These are phyloP conservation scores for Tricholoma sp. DNA, from an alignment of 768 basidiomycete genomes.

Conservation along the genomic window DNA sequence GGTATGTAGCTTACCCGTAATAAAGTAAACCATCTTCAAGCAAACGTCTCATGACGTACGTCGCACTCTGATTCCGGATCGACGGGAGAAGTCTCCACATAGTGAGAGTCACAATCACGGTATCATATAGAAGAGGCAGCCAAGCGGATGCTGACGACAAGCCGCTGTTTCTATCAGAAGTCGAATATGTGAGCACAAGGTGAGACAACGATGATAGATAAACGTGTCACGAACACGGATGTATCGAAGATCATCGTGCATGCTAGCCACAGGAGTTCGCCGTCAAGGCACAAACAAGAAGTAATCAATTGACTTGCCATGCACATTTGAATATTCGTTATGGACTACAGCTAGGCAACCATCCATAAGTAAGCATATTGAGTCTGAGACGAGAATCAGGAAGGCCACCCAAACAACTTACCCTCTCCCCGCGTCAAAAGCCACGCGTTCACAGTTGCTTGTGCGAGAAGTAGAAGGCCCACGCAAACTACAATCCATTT, in stretches of 20 bases:
- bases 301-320: slow-evolving; percentile 17
- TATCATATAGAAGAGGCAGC: slow-evolving; percentile 46
- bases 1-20: slow-evolving; percentile 28
- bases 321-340: slow-evolving; percentile 31
- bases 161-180: slow-evolving; percentile 25
- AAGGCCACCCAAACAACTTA: slow-evolving; percentile 22
- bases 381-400: not conserved
- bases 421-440: slow-evolving; percentile 46
- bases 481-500: slow-evolving; percentile 25
- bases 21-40: slow-evolving; percentile 44
- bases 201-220: slow-evolving; percentile 13
- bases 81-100: slow-evolving; percentile 33
- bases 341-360: slow-evolving; percentile 34
- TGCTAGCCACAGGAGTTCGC: slow-evolving; percentile 19
- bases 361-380: not conserved
- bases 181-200: not conserved
- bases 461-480: slow-evolving; percentile 33
- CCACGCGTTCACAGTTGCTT: slow-evolving; percentile 48
- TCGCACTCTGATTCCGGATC: slow-evolving; percentile 24
- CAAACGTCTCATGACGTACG: slow-evolving; percentile 35
- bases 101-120: slow-evolving; percentile 34
- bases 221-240: slow-evolving; percentile 27
- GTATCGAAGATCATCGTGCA: slow-evolving; percentile 40
- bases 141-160: slow-evolving; percentile 45
- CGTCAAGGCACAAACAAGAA: not conserved